phyloP scores from a whole-genome alignment of 2,329 filamentous ascomycete genomes.

The Diaporthe humulicola region DNA sequence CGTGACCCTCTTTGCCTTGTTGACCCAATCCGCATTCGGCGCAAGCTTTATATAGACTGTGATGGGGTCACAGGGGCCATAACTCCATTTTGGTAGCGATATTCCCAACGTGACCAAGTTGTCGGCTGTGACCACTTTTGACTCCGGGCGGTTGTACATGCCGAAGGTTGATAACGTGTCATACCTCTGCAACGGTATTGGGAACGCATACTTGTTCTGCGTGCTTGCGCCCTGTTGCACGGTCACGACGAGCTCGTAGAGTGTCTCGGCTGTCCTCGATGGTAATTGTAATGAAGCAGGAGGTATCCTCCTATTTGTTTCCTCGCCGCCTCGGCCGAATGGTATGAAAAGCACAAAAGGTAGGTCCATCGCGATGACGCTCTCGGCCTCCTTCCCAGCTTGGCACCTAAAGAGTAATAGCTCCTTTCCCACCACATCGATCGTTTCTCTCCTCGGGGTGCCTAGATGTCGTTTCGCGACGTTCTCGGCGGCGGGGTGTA shows the following conservation, averaged over 20 bases:
- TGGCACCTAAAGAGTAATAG: constrained; percentile 91
- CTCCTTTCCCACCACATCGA: constrained; percentile 95
- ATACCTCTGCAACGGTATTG: constrained; percentile 91
- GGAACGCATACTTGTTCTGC: constrained; percentile 92
- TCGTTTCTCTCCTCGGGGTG: constrained; percentile 89
- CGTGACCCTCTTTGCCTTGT: constrained; percentile 90
- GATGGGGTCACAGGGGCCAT: constrained; percentile 94
- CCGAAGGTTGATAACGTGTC: constrained; percentile 98
- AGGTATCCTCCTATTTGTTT: constrained; percentile 89
- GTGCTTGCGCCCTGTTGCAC: constrained; percentile 90
- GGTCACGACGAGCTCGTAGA: constrained; percentile 95
- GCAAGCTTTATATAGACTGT: constrained; percentile 95
- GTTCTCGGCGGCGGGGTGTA: constrained; percentile 95
- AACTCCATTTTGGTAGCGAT: constrained; percentile 94
- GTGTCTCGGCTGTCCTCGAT: constrained; percentile 95
- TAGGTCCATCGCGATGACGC: constrained; percentile 94
- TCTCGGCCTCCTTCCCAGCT: constrained; percentile 86
- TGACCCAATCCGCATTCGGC: constrained; percentile 92
- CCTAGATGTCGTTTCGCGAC: constrained; percentile 92
- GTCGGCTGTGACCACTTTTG: constrained; percentile 86
- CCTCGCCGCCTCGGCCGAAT: constrained; percentile 90
- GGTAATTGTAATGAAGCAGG: constrained; percentile 92
- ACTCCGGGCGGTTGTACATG: constrained; percentile 98
- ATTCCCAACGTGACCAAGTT: constrained; percentile 93
- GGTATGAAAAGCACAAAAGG: constrained; percentile 98